Evolutionary conservation across 2,329 filamentous ascomycete species (phyloP).

Genomic region (Monilinia laxa): DNA sequence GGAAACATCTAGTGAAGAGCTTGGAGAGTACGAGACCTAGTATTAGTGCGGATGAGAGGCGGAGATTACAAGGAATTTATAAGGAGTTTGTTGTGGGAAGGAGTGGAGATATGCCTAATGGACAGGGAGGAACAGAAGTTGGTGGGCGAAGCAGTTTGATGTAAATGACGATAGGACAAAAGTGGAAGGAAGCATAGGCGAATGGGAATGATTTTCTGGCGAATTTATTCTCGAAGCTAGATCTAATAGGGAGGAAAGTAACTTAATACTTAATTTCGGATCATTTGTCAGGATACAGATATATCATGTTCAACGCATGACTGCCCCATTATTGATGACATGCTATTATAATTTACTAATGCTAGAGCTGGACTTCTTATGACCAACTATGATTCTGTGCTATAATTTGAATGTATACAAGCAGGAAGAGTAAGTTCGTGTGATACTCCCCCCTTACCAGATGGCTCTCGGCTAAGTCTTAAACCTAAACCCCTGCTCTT

Average conservation of each 20-base stretch:
- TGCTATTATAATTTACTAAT: no score
- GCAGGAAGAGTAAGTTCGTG: no score
- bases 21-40: slow-evolving; percentile 76
- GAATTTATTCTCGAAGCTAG: background rate
- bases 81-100: slow-evolving; percentile 87
- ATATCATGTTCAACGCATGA: no score
- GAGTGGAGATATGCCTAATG: slow-evolving; percentile 93
- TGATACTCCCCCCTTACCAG: no score
- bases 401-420: no score
- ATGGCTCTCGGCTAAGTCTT: no score
- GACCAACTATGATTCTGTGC: no score
- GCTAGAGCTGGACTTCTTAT: no score
- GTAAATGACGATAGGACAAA: slow-evolving; percentile 43
- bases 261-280: background rate
- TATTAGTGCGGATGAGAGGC: slow-evolving; percentile 76
- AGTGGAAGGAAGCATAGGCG: background rate
- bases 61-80: slow-evolving; percentile 77
- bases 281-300: background rate
- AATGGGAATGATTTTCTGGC: background rate
- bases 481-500: no score
- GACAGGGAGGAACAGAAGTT: slow-evolving; percentile 87
- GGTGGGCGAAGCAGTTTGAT: slow-evolving; percentile 92
- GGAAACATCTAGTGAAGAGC: slow-evolving; percentile 78
- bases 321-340: no score
- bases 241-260: background rate